phyloP scores from a whole-genome alignment of 2,329 filamentous ascomycete species.

The Fusarium sp. region DNA sequence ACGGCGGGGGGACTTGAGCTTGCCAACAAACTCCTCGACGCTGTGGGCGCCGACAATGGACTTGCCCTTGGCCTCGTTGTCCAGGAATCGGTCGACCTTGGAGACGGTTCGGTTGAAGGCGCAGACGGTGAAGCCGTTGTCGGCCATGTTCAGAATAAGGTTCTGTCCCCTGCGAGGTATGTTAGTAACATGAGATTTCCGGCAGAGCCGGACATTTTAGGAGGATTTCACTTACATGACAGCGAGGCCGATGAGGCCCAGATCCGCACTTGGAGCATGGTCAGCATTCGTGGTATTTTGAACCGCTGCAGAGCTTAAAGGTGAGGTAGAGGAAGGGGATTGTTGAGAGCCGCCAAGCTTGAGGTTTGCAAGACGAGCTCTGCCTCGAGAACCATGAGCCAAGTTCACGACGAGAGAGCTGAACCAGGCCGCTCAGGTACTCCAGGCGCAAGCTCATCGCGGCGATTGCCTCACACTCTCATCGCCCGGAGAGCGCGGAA shows the following conservation, averaged over 20 bases:
- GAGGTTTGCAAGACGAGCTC: conserved; percentile 80
- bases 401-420: conserved; percentile 42
- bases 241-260: conserved; percentile 92
- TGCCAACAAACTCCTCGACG: conserved; percentile 92
- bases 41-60: conserved; percentile 93
- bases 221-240: conserved; percentile 74
- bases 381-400: conserved; percentile 58
- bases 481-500: conserved; percentile 48
- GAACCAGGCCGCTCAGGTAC: neutral
- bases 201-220: conserved; percentile 24
- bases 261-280: conserved; percentile 78
- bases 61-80: conserved; percentile 95
- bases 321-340: conserved; percentile 50
- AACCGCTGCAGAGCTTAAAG: conserved; percentile 39
- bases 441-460: conserved; percentile 26
- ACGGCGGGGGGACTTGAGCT: conserved; percentile 96
- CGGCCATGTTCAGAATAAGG: conserved; percentile 89
- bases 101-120: conserved; percentile 98
- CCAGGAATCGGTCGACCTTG: conserved; percentile 96
- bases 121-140: conserved; percentile 95
- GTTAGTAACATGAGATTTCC: conserved; percentile 24
- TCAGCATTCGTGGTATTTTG: conserved; percentile 64
- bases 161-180: conserved; percentile 74
- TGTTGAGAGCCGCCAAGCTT: conserved; percentile 73
- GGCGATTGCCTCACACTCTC: conserved; percentile 36